These are phyloP conservation scores for Leishmania guyanensis DNA, from an alignment of 208 protist species.

Conservation along the genomic window DNA sequence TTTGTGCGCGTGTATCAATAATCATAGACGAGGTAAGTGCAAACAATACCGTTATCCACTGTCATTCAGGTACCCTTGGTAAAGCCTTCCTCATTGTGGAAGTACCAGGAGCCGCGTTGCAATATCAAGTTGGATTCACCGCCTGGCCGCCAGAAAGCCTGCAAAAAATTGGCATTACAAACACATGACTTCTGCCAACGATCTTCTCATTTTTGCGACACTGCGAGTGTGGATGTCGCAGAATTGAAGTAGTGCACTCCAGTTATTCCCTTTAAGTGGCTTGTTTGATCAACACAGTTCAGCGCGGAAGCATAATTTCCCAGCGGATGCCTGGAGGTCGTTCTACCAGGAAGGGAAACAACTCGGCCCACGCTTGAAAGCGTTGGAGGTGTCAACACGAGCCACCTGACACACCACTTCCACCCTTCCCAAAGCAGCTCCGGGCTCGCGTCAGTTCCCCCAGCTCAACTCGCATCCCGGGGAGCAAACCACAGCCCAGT, in stretches of 20 bases:
- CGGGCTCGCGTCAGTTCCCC: neutral
- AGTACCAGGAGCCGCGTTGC: neutral
- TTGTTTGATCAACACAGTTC: too few relatives aligned
- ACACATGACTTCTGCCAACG: neutral
- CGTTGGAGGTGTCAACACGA: too few relatives aligned
- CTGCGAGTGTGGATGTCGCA: neutral
- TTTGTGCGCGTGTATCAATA: neutral
- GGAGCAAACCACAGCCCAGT: neutral
- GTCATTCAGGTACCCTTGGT: neutral
- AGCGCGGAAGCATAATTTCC: too few relatives aligned
- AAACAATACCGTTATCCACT: neutral
- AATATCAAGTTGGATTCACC: neutral
- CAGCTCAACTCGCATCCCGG: too few relatives aligned
- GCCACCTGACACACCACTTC: too few relatives aligned
- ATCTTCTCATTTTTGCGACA: neutral
- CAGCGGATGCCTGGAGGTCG: too few relatives aligned
- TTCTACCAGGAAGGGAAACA: too few relatives aligned
- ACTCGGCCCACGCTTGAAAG: too few relatives aligned
- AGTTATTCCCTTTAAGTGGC: too few relatives aligned
- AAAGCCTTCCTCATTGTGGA: neutral
- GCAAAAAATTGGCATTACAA: neutral
- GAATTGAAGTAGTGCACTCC: too few relatives aligned
- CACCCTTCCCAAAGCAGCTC: neutral
- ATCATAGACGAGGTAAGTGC: neutral
- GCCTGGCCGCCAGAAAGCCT: neutral